A percentile compares a stretch with the other conserved stretches of the same genome.
These are phyloP conservation scores for Lyophyllum decastes DNA, from an alignment of 768 basidiomycete species.

Conservation along the genomic window DNA sequence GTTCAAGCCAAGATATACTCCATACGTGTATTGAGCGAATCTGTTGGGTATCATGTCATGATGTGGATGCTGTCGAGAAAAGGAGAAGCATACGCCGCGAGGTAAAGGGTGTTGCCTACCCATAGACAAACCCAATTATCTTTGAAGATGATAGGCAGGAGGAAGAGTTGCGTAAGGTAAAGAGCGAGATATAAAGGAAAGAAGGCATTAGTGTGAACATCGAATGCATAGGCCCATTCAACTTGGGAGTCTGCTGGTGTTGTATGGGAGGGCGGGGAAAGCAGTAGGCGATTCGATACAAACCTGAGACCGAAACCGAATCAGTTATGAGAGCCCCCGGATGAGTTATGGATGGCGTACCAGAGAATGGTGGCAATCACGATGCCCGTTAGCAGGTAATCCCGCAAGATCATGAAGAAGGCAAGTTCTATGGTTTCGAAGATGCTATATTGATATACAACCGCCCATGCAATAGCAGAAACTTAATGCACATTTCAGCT, in stretches of 20 bases:
- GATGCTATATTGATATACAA: constrained; percentile 72
- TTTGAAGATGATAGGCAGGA: constrained; percentile 79
- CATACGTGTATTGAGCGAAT: constrained; percentile 89
- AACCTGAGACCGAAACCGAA: constrained; percentile 42
- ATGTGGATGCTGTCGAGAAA: neutral
- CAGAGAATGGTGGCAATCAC: constrained; percentile 76
- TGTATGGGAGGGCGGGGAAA: constrained; percentile 74
- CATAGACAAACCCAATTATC: constrained; percentile 94
- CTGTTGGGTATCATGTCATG: constrained; percentile 35
- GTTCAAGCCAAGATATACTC: constrained; percentile 84
- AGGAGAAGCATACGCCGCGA: constrained; percentile 68
- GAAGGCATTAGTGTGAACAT: constrained; percentile 96
- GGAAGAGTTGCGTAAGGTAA: constrained; percentile 85
- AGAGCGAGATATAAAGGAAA: constrained; percentile 91
- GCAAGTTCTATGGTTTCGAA: constrained; percentile 63
- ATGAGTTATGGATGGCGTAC: constrained; percentile 36
- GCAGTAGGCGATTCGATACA: constrained; percentile 68
- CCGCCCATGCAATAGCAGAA: constrained; percentile 81
- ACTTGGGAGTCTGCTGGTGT: constrained; percentile 70
- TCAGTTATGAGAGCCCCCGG: constrained; percentile 2
- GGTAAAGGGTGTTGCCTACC: constrained; percentile 89
- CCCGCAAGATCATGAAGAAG: constrained; percentile 82
- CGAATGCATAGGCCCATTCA: constrained; percentile 95
- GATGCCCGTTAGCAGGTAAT: constrained; percentile 82
- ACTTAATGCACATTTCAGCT: constrained; percentile 43